Evolutionary conservation across 1,139 yeast species (phyloP), one percentile per base, ranked within the genome.

Genomic region (Neolecta irregularis): DNA sequence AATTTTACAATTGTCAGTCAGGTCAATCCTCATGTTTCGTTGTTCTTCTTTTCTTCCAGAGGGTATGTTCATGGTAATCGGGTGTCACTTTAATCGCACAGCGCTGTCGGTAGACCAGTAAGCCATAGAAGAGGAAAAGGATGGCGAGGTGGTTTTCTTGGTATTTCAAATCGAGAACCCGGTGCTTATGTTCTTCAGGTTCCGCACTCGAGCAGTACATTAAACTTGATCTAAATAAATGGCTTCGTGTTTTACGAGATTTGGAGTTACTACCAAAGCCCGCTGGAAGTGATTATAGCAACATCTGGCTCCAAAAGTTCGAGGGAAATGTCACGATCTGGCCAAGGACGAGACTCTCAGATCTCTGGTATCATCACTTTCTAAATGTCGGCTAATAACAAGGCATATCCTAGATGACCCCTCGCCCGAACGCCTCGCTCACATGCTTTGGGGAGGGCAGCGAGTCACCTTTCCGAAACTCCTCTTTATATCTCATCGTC

Each of bases 211-310:
- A n/a, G n/a, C n/a, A n/a, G n/a, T n/a, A n/a, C n/a, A 62, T 76
- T 46, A 73, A 76, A 49, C 61, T 77, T 41, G 92, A 78, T 47
- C 72, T 77, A 41, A 64, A 67, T 20, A 78, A 78, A 52, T 78
- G 91, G 85, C 54, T 78, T 30, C 72, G 73, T 45, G 62, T 78
- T 42, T 64, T 75, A 32, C 71, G 72, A 38, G 65, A 72, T 12
- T 61, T 78, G 35, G 81, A 76, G 44, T 57, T 78, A 25, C 57
- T 76, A 32, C 92, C 92, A 2, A 69, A 69, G 44, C 53, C 76
- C 32, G 55, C 73, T 56, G 77, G 75, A 46, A 83, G 74, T 51
- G 91, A 78, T 53, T 78, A 88, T 88, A 74, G 78, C 48, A 72
- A 70, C 48, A 64, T 78, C 30, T 78, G 79, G 67, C 56, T 78